These are phyloP conservation scores for Lachnellula cervina DNA, from an alignment of 2,329 filamentous ascomycete genomes.

Conservation along the genomic window DNA sequence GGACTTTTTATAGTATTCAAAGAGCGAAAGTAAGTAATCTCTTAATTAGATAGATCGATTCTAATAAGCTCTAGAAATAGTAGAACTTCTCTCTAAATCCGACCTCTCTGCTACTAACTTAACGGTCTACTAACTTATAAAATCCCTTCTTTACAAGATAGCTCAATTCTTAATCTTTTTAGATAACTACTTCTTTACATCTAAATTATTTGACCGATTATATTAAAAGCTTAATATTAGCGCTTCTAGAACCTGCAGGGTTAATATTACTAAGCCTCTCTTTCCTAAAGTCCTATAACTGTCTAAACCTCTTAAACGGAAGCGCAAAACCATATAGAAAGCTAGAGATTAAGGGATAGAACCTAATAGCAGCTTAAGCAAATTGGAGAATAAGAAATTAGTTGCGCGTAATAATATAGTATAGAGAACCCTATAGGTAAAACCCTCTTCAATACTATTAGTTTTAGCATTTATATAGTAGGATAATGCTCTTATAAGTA, in stretches of 20 bases:
- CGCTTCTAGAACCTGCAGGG: neutral
- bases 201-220: neutral
- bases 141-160: neutral
- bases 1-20: neutral
- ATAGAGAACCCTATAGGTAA: too few species aligned
- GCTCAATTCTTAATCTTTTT: neutral
- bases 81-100: neutral
- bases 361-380: too few species aligned
- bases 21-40: neutral
- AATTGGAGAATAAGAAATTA: too few species aligned
- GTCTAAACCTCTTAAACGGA: neutral
- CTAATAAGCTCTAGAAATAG: neutral
- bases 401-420: too few species aligned
- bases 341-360: too few species aligned
- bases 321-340: neutral
- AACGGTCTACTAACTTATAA: neutral
- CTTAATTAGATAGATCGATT: neutral
- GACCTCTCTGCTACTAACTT: neutral
- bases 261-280: neutral
- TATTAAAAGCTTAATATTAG: neutral
- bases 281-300: neutral
- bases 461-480: neutral
- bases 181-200: neutral
- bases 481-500: neutral
- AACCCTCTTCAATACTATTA: neutral